These are phyloP conservation scores for Camellia granthamiana DNA, from an alignment of 148 eudicot genomes.

Conservation along the genomic window DNA sequence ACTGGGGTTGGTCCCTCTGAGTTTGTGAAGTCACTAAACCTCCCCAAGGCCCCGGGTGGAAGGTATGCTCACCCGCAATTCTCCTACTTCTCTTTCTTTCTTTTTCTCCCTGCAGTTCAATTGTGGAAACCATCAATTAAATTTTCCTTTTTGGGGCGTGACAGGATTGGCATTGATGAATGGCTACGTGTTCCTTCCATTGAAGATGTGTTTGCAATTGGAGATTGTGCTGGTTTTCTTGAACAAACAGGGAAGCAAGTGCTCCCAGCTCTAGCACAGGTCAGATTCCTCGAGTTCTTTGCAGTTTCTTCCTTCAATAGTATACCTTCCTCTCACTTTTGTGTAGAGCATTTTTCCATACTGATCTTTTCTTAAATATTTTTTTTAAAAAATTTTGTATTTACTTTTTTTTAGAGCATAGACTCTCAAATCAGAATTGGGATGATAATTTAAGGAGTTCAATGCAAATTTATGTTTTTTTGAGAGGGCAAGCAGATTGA, in stretches of 20 bases:
- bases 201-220: slow-evolving; percentile 85
- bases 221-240: slow-evolving; percentile 88
- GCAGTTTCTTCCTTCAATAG: not conserved
- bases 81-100: not conserved
- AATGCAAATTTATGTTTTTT: no score
- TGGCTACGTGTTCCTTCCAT: slow-evolving; percentile 72
- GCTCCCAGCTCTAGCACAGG: slow-evolving; percentile 97
- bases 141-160: not conserved
- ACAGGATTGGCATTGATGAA: slow-evolving; percentile 83
- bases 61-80: slow-evolving; percentile 43
- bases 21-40: slow-evolving; percentile 58
- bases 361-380: no score
- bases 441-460: no score
- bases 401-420: no score
- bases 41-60: slow-evolving; percentile 84
- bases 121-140: not conserved
- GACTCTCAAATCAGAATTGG: no score
- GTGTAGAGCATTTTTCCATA: not conserved
- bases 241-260: slow-evolving; percentile 70
- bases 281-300: slow-evolving; percentile 16
- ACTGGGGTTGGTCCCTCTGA: slow-evolving; percentile 95
- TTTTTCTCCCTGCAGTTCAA: not conserved
- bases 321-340: not conserved
- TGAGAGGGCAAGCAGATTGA: no score
- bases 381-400: no score